These are phyloP conservation scores for Eurotiales sp. DNA, from an alignment of 2,329 filamentous ascomycete species.

Conservation along the genomic window DNA sequence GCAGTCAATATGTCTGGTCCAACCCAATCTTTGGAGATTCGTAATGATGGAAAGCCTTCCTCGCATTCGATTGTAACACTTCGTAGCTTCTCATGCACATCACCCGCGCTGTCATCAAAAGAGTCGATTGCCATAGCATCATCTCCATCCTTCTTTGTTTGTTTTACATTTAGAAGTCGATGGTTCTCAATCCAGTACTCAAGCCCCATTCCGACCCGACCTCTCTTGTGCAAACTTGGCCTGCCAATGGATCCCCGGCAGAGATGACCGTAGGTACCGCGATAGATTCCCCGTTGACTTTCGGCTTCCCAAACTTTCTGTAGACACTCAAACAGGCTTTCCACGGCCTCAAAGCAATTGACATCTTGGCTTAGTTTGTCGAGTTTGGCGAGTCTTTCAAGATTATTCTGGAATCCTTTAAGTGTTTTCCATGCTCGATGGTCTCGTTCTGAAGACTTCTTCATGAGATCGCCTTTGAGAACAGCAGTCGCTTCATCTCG, in stretches of 20 bases:
- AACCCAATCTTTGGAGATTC: slow-evolving; percentile 44
- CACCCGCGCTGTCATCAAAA: slow-evolving; percentile 17
- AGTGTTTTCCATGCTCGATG: slow-evolving; percentile 34
- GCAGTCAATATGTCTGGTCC: slow-evolving; percentile 31
- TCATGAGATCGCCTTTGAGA: slow-evolving; percentile 37
- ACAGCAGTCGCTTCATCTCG: slow-evolving; percentile 42
- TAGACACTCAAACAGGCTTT: slow-evolving; percentile 40
- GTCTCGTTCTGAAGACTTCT: slow-evolving; percentile 29
- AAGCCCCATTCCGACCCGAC: slow-evolving; percentile 37
- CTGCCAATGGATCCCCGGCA: slow-evolving; percentile 40
- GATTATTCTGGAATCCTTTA: slow-evolving; percentile 38
- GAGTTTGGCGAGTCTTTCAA: slow-evolving; percentile 42
- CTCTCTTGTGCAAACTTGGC: slow-evolving; percentile 38
- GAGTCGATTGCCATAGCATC: slow-evolving; percentile 30
- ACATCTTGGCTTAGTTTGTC: slow-evolving; percentile 43
- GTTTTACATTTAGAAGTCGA: slow-evolving; percentile 30
- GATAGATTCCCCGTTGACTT: slow-evolving; percentile 27
- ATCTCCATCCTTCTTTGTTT: slow-evolving; percentile 23
- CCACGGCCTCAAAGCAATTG: slow-evolving; percentile 46
- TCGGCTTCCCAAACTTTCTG: slow-evolving; percentile 43
- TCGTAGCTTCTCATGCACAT: slow-evolving; percentile 28
- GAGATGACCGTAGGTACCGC: slow-evolving; percentile 35
- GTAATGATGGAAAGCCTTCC: slow-evolving; percentile 42
- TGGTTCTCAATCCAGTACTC: slow-evolving; percentile 42
- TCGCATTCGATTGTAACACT: slow-evolving; percentile 42